phyloP scores from a whole-genome alignment of 306 rosid genomes.

The Lathyrus oleraceus region DNA sequence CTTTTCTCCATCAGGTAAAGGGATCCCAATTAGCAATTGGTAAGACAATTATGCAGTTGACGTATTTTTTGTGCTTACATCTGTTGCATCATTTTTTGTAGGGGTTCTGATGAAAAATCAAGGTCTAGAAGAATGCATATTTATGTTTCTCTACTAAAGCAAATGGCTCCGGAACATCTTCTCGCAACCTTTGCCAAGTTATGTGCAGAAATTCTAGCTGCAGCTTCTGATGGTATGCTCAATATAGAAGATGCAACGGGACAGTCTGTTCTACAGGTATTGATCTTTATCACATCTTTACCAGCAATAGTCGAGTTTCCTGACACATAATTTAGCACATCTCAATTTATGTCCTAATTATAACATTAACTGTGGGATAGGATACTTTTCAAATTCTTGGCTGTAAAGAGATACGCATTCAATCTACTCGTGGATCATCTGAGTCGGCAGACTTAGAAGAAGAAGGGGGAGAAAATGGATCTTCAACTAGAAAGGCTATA shows the following conservation, averaged over 20 bases:
- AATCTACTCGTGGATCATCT: constrained; percentile 53
- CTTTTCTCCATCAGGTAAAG: constrained; percentile 78
- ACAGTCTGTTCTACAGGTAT: constrained; percentile 86
- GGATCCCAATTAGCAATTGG: constrained; percentile 24
- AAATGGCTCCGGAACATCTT: constrained; percentile 97
- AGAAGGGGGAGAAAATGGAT: constrained; percentile 65
- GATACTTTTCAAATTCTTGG: constrained; percentile 78
- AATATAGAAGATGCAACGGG: constrained; percentile 69
- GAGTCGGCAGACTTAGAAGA: constrained; percentile 77
- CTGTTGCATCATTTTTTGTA: constrained; percentile 36
- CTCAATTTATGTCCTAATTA: constrained; percentile 22
- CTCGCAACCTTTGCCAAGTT: constrained; percentile 88
- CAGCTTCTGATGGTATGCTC: constrained; percentile 89
- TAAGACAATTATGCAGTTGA: constrained; percentile 23
- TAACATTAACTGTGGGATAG: constrained; percentile 41
- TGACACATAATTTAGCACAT: background rate
- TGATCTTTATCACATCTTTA: constrained; percentile 8
- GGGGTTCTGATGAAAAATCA: constrained; percentile 78
- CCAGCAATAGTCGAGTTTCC: constrained; percentile 7
- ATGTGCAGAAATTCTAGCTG: constrained; percentile 87
- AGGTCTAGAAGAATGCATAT: constrained; percentile 87
- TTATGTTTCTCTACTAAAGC: constrained; percentile 83
- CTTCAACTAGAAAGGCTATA: constrained; percentile 68
- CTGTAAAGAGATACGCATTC: constrained; percentile 85
- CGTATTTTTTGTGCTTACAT: constrained; percentile 11